These are phyloP conservation scores for Camelina sativa DNA, from an alignment of 345 rosid species.

Conservation along the genomic window DNA sequence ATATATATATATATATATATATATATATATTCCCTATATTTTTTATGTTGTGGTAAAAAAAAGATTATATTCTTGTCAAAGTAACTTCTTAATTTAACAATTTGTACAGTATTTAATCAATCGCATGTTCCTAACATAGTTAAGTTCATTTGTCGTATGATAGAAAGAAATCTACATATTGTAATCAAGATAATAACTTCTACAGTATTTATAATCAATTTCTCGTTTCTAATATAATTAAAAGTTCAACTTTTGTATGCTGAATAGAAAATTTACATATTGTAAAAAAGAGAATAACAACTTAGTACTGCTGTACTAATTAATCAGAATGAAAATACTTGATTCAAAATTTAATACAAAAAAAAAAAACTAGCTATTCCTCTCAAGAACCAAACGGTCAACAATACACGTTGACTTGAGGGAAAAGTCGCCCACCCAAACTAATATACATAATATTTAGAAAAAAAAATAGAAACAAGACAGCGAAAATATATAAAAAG, in stretches of 20 bases:
- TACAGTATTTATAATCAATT: neutral
- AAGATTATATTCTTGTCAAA: neutral
- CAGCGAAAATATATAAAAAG: neutral
- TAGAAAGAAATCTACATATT: too few species aligned
- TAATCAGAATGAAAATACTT: neutral
- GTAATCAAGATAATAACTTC: neutral
- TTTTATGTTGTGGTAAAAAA: too few species aligned
- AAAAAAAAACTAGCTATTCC: constrained; percentile 38
- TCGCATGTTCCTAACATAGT: too few species aligned
- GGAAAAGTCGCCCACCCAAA: constrained; percentile 37
- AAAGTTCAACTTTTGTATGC: neutral
- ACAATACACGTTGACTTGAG: constrained; percentile 39
- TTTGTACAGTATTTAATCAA: too few species aligned
- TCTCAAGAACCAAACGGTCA: constrained; percentile 41
- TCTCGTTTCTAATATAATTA: neutral
- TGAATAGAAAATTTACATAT: neutral
- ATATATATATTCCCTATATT: too few species aligned
- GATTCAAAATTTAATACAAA: constrained; percentile 16
- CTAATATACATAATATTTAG: constrained; percentile 15
- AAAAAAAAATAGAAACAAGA: constrained; percentile 9
- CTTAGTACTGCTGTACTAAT: neutral
- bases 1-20: too few species aligned
- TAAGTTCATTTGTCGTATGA: too few species aligned
- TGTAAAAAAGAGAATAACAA: neutral
- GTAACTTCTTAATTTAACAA: neutral